Base-by-base conservation (phyloP, 352 stramenopile species). In the Pythium sp. region DNA sequence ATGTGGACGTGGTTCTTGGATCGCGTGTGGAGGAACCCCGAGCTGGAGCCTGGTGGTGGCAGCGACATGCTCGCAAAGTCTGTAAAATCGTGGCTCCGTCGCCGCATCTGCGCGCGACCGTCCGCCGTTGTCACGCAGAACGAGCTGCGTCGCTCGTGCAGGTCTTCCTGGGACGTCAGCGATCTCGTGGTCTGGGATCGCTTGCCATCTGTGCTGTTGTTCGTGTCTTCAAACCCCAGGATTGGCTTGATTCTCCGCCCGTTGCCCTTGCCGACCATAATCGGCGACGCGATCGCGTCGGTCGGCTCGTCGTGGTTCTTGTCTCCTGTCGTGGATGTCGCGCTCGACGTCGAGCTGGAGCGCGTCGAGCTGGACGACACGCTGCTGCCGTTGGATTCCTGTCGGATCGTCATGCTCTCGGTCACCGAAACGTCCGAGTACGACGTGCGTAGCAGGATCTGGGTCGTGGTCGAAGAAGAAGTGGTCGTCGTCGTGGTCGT, bases 1-100 rank as follows among this genome's bases (percentile, higher is more conserved):
- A 88, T 86, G 79, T 87, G 78, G 26, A 86, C 60, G 54, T 86
- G 77, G 59, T 80, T 75, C 55, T 76, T 74, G 26, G 67, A 34
- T 38, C 38, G 62, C 28, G 51, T 22, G 34, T 61, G 71, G 26
- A 43, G 69, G 53, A 54, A 69, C 56, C 26, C 69, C 30, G 58
- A 41, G 36, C 69, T 47, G 46, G 49, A 26, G 55, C 67, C 54
- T 3, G 68, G 64, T 2, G 36, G 60, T 28, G 75, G 72, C n/a
- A 72, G 66, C 57, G 71, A 76, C 15, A 72, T 76, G 61, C 64
- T 72, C 7, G 68, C 73, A 41, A 76, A 80, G 28, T 71, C 58
- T 9, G 74, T 72, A 12, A 82, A 60, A 63, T 87, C 79, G 70
- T 79, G 80, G 58, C 79, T 87, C 18, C 77, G 79, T 3, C 79